Evolutionary conservation across 2,329 filamentous ascomycete genomes (phyloP).

Genomic region (Rachicladosporium sp.): DNA sequence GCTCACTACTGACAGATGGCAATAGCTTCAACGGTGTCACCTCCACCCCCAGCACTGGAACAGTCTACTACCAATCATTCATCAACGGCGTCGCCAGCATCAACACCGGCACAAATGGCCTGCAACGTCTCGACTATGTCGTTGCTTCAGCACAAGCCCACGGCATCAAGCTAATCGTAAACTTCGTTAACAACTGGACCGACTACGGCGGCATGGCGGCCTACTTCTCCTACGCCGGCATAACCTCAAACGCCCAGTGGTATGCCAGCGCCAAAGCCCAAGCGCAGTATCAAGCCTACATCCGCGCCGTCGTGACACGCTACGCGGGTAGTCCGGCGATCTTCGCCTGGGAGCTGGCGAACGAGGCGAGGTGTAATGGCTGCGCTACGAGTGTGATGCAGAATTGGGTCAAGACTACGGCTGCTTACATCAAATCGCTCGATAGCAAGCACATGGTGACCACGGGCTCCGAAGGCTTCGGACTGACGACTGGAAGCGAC

Average conservation of each 20-base stretch:
- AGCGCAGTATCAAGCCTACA: conserved; percentile 49
- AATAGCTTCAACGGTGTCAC: conserved; percentile 45
- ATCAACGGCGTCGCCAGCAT: conserved; percentile 42
- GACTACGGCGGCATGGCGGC: conserved; percentile 55
- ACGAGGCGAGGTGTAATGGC: conserved; percentile 52
- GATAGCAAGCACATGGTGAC: conserved; percentile 50
- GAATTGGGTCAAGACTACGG: conserved; percentile 47
- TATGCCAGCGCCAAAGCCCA: conserved; percentile 39
- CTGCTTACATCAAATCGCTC: conserved; percentile 51
- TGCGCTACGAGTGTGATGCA: conserved; percentile 47
- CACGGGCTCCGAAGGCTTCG: conserved; percentile 49
- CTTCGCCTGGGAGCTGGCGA: conserved; percentile 56
- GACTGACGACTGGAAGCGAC: conserved; percentile 23
- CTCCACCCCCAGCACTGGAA: conserved; percentile 25
- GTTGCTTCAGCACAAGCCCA: conserved; percentile 47
- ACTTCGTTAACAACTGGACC: conserved; percentile 58
- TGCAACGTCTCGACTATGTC: conserved; percentile 53
- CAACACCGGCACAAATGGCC: conserved; percentile 50
- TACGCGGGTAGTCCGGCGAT: conserved; percentile 48
- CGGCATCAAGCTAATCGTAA: conserved; percentile 51
- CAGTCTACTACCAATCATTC: conserved; percentile 45
- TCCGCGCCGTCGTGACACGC: conserved; percentile 45
- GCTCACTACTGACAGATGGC: no score
- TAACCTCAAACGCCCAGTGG: conserved; percentile 38
- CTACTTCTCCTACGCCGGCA: conserved; percentile 45